Percentiles rank a stretch among this genome's conserved stretches.
Conservation (phyloP, 495 filamentous ascomycete genomes). For the Amniculicola lignicola region DNA sequence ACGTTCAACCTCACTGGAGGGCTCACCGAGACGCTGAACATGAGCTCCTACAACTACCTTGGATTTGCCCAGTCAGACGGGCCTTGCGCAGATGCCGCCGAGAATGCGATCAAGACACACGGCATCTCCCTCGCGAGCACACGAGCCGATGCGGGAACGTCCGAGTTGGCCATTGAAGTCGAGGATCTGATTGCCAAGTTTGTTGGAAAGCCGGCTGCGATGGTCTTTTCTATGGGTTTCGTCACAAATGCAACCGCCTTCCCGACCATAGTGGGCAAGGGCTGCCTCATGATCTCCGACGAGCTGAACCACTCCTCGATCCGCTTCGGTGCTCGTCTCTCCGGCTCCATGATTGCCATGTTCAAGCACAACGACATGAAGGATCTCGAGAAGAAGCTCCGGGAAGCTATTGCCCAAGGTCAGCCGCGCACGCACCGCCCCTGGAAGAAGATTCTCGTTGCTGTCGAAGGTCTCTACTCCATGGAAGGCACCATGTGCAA, state of each 20-base stretch:
- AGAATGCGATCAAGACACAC: constrained; percentile 78
- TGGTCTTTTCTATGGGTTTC: constrained; percentile 99
- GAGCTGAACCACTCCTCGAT: constrained; percentile 98
- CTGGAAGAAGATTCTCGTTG: constrained; percentile 97
- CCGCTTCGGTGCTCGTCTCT: constrained; percentile 87
- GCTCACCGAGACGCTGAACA: constrained; percentile 90
- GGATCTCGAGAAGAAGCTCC: constrained; percentile 76
- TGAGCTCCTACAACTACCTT: constrained; percentile 99
- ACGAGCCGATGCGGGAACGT: constrained; percentile 78
- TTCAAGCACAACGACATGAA: constrained; percentile 97
- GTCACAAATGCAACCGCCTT: constrained; percentile 90
- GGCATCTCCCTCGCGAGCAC: constrained; percentile 78
- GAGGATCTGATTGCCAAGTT: constrained; percentile 86
- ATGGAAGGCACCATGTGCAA: constrained; percentile 99
- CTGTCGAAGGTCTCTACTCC: constrained; percentile 94
- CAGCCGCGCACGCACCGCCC: constrained; percentile 95
- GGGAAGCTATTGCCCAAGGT: constrained; percentile 90
- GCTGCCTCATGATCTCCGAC: constrained; percentile 89
- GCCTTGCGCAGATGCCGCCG: constrained; percentile 90
- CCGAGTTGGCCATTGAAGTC: constrained; percentile 82
- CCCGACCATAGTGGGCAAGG: constrained; percentile 85
- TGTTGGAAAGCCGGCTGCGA: constrained; percentile 87
- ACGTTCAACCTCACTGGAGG: constrained; percentile 85
- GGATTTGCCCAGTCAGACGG: constrained; percentile 98
- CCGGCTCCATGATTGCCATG: constrained; percentile 87